Evolutionary conservation across 805 yeast genomes (phyloP).

Genomic region (Nakazawaea anatomiae): DNA sequence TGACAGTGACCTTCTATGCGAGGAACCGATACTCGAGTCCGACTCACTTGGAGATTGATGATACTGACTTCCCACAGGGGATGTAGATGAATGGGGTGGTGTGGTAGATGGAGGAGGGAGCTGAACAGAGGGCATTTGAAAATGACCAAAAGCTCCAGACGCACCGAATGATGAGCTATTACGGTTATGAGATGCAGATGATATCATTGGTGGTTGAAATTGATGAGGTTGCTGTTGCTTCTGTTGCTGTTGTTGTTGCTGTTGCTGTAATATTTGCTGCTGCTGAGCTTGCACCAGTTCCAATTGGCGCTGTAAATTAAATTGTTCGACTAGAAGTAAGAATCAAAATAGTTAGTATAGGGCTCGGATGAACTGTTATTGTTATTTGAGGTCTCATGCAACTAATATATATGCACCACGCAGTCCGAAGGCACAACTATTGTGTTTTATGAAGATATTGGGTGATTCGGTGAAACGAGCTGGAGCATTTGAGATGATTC

Average conservation of each 20-base stretch:
- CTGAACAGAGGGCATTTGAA: slow-evolving; percentile 17
- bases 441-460: too few species aligned
- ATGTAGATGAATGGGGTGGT: slow-evolving; percentile 14
- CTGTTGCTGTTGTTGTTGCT: slow-evolving; percentile 35
- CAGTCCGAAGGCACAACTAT: too few species aligned
- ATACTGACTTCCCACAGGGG: not conserved
- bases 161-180: slow-evolving; percentile 5
- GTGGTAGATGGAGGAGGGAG: slow-evolving; percentile 22
- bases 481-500: too few species aligned
- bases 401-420: too few species aligned
- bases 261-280: slow-evolving; percentile 77
- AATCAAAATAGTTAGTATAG: slow-evolving; percentile 12
- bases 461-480: too few species aligned
- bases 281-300: slow-evolving; percentile 90
- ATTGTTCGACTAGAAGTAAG: slow-evolving; percentile 59
- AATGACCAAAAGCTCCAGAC: slow-evolving; percentile 12
- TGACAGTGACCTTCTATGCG: slow-evolving; percentile 9
- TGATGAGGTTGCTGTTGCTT: slow-evolving; percentile 13
- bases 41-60: slow-evolving; percentile 24
- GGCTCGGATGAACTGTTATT: not conserved
- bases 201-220: slow-evolving; percentile 12
- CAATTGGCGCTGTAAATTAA: slow-evolving; percentile 84
- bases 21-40: not conserved
- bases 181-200: slow-evolving; percentile 19
- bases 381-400: not conserved